phyloP scores from a whole-genome alignment of 1,139 yeast genomes.

The Debaryomyces fabryi region DNA sequence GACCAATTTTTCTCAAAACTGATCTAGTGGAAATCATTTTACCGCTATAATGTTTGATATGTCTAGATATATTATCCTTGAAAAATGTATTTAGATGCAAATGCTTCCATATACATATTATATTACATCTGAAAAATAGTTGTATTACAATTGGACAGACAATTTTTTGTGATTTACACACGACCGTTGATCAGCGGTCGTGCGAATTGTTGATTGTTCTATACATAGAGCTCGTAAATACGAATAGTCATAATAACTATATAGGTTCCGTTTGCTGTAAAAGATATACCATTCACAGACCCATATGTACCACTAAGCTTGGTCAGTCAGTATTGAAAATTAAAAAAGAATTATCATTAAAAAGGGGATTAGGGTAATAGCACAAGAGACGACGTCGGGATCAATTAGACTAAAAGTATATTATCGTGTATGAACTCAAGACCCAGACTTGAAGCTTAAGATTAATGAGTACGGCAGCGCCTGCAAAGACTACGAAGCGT shows the following conservation, averaged over 20 bases:
- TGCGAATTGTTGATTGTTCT: not conserved
- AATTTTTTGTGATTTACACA: not conserved
- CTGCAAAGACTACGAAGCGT: slow-evolving; percentile 20
- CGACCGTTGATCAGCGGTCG: not conserved
- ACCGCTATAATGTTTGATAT: not conserved
- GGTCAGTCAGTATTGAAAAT: too few relatives aligned
- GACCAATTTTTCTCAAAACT: slow-evolving; percentile 9
- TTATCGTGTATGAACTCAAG: not conserved
- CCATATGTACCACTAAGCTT: not conserved
- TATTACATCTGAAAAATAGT: slow-evolving; percentile 12
- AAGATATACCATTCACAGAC: not conserved
- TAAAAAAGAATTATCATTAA: not conserved
- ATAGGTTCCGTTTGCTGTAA: not conserved
- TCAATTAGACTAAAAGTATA: not conserved
- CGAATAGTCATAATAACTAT: not conserved
- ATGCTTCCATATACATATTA: not conserved
- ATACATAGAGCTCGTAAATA: not conserved
- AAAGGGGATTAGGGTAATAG: not conserved
- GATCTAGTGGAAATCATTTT: slow-evolving; percentile 10
- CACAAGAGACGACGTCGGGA: not conserved
- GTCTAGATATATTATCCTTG: slow-evolving; percentile 1
- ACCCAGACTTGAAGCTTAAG: not conserved
- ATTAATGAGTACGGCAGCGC: not conserved
- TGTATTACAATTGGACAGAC: slow-evolving; percentile 14
- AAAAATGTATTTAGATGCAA: not conserved